A percentile compares a stretch with the other conserved stretches of the same genome.
phyloP scores from a whole-genome alignment of 176 grass and related monocot species.

The Triticum aestivum region IWGSC_CS_RefSeq_v2.1 NC_057807.1:708877608-708878107 shows the following conservation, averaged over 20 bases:
- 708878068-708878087: neutral
- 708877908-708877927: conserved; percentile 32
- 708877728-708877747: neutral
- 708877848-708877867: conserved; percentile 36
- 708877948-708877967: conserved; percentile 43
- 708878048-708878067: conserved; percentile 59
- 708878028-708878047: conserved; percentile 69
- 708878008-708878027: neutral
- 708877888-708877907: conserved; percentile 34
- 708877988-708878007: conserved; percentile 18
- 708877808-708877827: neutral
- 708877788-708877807: neutral
- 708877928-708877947: conserved; percentile 55
- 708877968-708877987: conserved; percentile 25
- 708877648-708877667: neutral
- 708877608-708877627: too few relatives aligned
- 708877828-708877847: conserved; percentile 5
- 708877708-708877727: neutral
- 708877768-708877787: conserved; percentile 22
- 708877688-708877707: too few relatives aligned
- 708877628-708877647: neutral
- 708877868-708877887: conserved; percentile 45
- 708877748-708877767: conserved; percentile 33
- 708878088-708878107: too few relatives aligned
- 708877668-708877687: too few relatives aligned